Conservation (phyloP, 257 asterid species). For the Solanum neorickii region DNA sequence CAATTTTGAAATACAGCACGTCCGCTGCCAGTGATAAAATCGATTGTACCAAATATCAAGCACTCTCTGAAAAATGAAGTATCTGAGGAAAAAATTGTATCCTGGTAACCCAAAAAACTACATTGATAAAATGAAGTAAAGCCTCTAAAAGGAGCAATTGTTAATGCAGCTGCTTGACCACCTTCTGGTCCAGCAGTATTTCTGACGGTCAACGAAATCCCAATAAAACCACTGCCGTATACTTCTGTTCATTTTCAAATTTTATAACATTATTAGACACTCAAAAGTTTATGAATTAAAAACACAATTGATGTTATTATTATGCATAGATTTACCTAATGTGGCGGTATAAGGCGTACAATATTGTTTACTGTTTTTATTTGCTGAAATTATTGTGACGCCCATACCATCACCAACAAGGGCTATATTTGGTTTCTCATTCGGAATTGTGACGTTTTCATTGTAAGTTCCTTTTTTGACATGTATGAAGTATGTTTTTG, state of each 20-base stretch:
- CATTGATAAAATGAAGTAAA: not conserved
- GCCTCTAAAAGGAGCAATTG: not conserved
- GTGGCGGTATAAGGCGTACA: not conserved
- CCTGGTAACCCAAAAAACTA: not conserved
- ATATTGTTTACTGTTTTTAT: not conserved
- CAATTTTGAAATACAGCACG: not conserved
- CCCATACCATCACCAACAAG: not conserved
- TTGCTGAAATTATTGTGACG: not conserved
- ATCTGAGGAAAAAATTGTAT: not conserved
- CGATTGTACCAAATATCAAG: not conserved
- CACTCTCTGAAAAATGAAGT: not conserved
- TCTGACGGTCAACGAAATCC: not conserved
- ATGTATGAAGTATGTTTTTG: not conserved
- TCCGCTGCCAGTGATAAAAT: not conserved
- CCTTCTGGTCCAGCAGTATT: not conserved
- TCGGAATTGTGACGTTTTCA: not conserved
- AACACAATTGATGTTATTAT: too few species aligned
- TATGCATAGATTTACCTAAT: not conserved
- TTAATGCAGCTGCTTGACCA: not conserved
- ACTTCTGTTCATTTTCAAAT: not conserved
- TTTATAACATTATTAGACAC: not conserved
- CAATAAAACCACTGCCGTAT: not conserved
- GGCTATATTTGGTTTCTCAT: not conserved
- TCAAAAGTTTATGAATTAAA: not conserved
- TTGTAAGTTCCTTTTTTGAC: not conserved